Base-by-base conservation (phyloP, 305 asterid genomes). In the Striga hermonthica region DNA sequence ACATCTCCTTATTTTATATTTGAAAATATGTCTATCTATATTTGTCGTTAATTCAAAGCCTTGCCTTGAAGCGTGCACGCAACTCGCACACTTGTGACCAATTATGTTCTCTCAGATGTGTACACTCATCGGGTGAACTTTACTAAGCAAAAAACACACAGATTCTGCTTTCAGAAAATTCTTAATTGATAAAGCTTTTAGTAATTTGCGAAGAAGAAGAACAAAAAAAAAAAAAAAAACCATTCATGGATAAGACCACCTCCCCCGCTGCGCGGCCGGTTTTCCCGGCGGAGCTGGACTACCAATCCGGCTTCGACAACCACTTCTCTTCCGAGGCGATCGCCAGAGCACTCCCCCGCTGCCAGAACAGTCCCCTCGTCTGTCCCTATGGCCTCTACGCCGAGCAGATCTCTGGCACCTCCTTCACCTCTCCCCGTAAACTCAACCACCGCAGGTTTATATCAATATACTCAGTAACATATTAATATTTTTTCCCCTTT, bases 371-470 rank as follows among this genome's bases (percentile, higher is more conserved):
- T 61, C 98, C 98, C 53, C 89, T 90, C 40, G 64, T 79, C 44
- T 90, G 97, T 70, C 97, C 98, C n/a, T 75, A 75, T 68, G 95
- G 94, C 45, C 98, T 90, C 70, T 90, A 93, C 67, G 96, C 98
- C 39, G 98, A 93, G 71, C 98, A 93, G 81, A 81, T 93, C 72
- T 93, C 98, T 62, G 98, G 98, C 72, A 80, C 98, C 67, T 87
- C 98, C 50, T 93, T 93, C 82, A 90, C 98, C 72, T 80, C 95
- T 5, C 98, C 97, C 8, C 96, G 98, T 73, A 86, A 88, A 78
- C 90, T 79, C 56, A 93, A 93, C 55, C 89, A 77, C 66, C 90
- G 91, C 78, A 90, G 94, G 98, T 89, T 10, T 8, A 9, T 48
- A 28, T 52, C 7, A 50, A 59, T 14, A 11, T 40, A 5, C 2